phyloP scores from a whole-genome alignment of 2,329 filamentous ascomycete genomes.

The Pseudogymnoascus verrucosus region DNA sequence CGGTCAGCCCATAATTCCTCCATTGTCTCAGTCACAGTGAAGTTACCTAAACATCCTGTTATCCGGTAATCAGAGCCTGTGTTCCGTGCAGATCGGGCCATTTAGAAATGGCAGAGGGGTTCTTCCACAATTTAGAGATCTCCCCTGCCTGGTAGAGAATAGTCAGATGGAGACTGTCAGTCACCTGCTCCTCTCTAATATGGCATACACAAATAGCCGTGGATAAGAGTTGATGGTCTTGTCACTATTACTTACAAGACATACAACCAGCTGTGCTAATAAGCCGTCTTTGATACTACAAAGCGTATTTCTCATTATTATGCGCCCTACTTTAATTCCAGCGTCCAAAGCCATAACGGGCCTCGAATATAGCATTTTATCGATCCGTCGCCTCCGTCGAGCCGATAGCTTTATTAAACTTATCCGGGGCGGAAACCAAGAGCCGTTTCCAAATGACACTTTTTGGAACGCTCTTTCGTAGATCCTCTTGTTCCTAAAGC shows the following conservation, averaged over 20 bases:
- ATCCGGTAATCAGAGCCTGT: neutral
- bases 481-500: neutral
- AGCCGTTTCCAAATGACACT: neutral
- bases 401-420: neutral
- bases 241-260: neutral
- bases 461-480: neutral
- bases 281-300: neutral
- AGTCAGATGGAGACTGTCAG: neutral
- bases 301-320: neutral
- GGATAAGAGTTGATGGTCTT: neutral
- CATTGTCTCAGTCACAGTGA: neutral
- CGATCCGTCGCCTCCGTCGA: neutral
- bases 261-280: neutral
- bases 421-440: neutral
- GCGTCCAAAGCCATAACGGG: neutral
- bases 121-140: neutral
- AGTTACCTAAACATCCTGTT: neutral
- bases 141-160: neutral
- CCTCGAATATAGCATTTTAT: neutral
- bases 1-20: neutral
- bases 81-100: neutral
- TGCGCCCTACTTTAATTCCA: neutral
- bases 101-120: neutral
- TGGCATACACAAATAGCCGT: neutral
- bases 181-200: neutral